Conservation (phyloP, 176 grass and related monocot species). For the Dendrocalamus sinicus region DNA sequence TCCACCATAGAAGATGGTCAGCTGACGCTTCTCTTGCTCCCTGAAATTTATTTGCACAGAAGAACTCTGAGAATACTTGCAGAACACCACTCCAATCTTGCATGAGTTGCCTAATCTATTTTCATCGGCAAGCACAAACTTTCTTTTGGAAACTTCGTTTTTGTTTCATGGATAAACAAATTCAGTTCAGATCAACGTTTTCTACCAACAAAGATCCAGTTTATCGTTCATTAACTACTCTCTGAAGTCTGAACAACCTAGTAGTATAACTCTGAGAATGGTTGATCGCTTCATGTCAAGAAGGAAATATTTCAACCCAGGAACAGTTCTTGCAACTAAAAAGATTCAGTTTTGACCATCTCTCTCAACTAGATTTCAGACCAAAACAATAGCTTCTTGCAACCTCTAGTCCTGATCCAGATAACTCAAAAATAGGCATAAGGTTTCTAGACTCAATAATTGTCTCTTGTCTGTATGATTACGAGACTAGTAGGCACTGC, state of each 20-base stretch:
- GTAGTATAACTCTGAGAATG: background rate
- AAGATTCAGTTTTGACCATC: background rate
- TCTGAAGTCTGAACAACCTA: background rate
- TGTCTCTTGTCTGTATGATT: conserved; percentile 17
- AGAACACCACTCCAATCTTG: conserved; percentile 1
- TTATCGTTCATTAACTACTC: background rate
- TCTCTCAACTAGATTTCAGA: conserved; percentile 22
- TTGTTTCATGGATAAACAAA: background rate
- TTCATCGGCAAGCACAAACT: background rate
- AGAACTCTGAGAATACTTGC: conserved; percentile 33
- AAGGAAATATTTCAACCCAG: conserved; percentile 10
- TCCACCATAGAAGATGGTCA: conserved; percentile 92
- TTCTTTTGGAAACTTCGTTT: background rate
- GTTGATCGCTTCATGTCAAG: background rate
- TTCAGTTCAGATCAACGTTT: background rate
- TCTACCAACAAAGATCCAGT: background rate
- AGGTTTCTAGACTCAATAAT: background rate
- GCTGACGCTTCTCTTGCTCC: conserved; percentile 63
- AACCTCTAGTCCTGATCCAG: background rate
- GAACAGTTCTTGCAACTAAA: background rate
- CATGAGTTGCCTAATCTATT: background rate
- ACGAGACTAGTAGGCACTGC: background rate
- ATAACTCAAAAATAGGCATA: conserved; percentile 1
- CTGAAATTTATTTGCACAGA: conserved; percentile 53
- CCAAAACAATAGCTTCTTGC: background rate